Base-by-base conservation (phyloP, 306 rosid genomes). In the Crataegus laevigata region DNA sequence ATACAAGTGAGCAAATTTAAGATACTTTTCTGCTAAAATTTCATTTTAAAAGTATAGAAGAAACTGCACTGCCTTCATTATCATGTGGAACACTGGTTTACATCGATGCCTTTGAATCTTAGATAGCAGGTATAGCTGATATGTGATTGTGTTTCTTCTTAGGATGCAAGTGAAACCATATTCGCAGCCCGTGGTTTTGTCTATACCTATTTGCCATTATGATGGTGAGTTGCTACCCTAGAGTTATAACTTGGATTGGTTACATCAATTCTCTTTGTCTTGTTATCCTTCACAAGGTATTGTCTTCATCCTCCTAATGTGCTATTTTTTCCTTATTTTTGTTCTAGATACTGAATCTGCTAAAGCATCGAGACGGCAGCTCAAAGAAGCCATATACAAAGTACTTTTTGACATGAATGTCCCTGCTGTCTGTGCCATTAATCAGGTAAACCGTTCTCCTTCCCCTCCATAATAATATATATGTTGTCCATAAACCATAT, bases 341-440 rank as follows among this genome's bases (percentile, higher is more conserved):
- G 1, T 10, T 21, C 50, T 32, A 94, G 98, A 94, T 88, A 90
- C 96, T 60, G 93, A 89, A 85, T 76, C 91, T 62, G 93, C 97
- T 43, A 88, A 74, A 90, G 91, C 93, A 79, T 91, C 94, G 0
- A 90, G 97, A 71, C 81, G 57, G 61, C 97, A 94, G 78, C 98
- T 94, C 75, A 91, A 88, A 87, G 91, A 94, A 65, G 85, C 94
- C 69, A 86, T 91, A n/a, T 78, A 83, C 74, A 52, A 86, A 63
- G 89, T 88, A 71, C 73, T 94, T 66, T 93, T 91, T 77, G 93
- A 88, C 83, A 83, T 94, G 94, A 85, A 91, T 74, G 98, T 90
- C 78, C 96, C 98, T 42, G 87, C 89, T 79, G 90, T 91, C 79
- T 91, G 97, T 85, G 94, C 96, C 62, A 84, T 94, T 77, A 91